Evolutionary conservation across 2,329 filamentous ascomycete species (phyloP).

Genomic region (Venturia asperata): DNA sequence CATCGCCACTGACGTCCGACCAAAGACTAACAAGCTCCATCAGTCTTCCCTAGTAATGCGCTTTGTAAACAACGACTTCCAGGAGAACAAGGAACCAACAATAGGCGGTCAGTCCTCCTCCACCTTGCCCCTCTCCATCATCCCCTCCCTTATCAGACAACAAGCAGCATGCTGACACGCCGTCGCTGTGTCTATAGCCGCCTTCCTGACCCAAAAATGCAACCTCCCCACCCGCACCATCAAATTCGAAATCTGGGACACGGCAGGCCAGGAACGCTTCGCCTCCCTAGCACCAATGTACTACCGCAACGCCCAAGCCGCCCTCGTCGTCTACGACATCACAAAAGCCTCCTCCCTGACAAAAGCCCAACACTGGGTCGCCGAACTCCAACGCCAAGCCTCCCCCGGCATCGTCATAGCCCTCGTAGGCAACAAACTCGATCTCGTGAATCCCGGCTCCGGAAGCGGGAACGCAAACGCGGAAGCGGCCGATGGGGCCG

Average conservation of each 20-base stretch:
- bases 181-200: slow-evolving; percentile 50
- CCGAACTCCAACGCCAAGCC: slow-evolving; percentile 91
- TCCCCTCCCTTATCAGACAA: not conserved
- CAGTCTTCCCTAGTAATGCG: slow-evolving; percentile 95
- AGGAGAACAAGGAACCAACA: slow-evolving; percentile 99
- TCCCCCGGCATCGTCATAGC: slow-evolving; percentile 95
- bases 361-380: slow-evolving; percentile 98
- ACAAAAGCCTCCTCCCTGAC: slow-evolving; percentile 92
- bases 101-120: slow-evolving; percentile 69
- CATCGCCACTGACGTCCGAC: not conserved
- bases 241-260: slow-evolving; percentile 80
- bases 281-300: slow-evolving; percentile 97
- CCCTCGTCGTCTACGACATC: slow-evolving; percentile 96
- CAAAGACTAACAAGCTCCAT: slow-evolving; percentile 20
- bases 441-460: slow-evolving; percentile 55
- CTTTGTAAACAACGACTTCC: slow-evolving; percentile 99
- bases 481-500: slow-evolving; percentile 31
- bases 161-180: not conserved
- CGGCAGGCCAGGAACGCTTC: slow-evolving; percentile 94
- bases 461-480: not conserved
- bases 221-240: slow-evolving; percentile 81
- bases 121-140: not conserved
- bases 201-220: slow-evolving; percentile 98
- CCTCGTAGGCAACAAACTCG: slow-evolving; percentile 92
- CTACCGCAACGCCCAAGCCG: slow-evolving; percentile 96